These are phyloP conservation scores for Nemania diffusa DNA, from an alignment of 2,329 filamentous ascomycete species.

Conservation along the genomic window DNA sequence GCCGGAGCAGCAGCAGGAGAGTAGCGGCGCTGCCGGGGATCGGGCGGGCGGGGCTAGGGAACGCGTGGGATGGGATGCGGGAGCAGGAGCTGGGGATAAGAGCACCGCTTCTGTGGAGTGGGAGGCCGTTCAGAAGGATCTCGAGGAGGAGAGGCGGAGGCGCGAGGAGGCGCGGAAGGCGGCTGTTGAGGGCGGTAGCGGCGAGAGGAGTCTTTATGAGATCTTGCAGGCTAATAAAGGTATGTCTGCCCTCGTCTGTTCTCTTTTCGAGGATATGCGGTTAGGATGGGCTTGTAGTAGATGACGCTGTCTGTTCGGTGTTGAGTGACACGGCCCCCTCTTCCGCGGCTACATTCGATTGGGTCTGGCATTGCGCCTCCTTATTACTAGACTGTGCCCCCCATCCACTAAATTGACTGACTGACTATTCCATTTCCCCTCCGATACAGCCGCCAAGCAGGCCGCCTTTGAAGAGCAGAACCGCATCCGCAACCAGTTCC, in stretches of 20 bases:
- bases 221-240: slow-evolving; percentile 82
- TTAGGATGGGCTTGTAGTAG: no score
- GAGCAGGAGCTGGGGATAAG: not conserved
- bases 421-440: not conserved
- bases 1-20: no score
- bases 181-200: slow-evolving; percentile 52
- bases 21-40: not conserved
- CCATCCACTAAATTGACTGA: no score
- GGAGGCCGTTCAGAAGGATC: slow-evolving; percentile 71
- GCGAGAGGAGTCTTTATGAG: slow-evolving; percentile 75
- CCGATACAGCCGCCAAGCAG: slow-evolving; percentile 73
- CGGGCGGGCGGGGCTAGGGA: not conserved
- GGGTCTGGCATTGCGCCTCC: no score
- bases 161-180: slow-evolving; percentile 62
- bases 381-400: no score
- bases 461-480: slow-evolving; percentile 81
- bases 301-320: no score
- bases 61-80: not conserved
- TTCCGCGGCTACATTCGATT: no score
- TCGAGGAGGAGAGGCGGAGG: slow-evolving; percentile 68
- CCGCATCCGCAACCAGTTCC: slow-evolving; percentile 79
- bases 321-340: no score
- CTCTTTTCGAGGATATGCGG: no score
- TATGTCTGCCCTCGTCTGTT: slow-evolving; percentile 24
- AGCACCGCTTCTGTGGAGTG: slow-evolving; percentile 59